Evolutionary conservation across 2,329 filamentous ascomycete genomes (phyloP).

Genomic region (Pseudogymnoascus sp.): DNA sequence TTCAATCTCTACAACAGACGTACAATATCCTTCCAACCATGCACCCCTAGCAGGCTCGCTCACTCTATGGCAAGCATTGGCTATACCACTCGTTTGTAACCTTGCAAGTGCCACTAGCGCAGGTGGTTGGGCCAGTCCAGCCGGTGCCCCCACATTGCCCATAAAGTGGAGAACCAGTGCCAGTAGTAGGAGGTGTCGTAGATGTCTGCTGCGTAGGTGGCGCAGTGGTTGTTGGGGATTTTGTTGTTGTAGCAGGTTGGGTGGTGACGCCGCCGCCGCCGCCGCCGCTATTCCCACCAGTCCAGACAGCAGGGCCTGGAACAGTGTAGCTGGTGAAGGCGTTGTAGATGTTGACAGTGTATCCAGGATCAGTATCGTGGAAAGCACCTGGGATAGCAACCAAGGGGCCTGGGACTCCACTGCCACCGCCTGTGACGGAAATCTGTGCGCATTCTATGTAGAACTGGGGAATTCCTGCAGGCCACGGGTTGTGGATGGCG

Average conservation of each 20-base stretch:
- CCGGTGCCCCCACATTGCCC: constrained; percentile 20
- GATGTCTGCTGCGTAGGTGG: neutral
- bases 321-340: constrained; percentile 26
- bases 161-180: constrained; percentile 12
- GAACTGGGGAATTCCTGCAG: constrained; percentile 22
- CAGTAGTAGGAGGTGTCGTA: neutral
- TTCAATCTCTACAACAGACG: neutral
- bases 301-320: constrained; percentile 24
- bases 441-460: constrained; percentile 28
- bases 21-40: neutral
- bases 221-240: neutral
- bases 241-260: neutral
- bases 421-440: constrained; percentile 24
- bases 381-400: constrained; percentile 26
- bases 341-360: constrained; percentile 24
- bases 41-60: neutral
- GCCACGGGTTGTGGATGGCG: constrained; percentile 26
- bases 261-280: constrained; percentile 5
- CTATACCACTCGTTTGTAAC: constrained; percentile 18
- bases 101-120: constrained; percentile 18
- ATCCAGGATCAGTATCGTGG: constrained; percentile 17
- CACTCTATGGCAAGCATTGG: constrained; percentile 9
- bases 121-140: constrained; percentile 18
- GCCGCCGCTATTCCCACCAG: constrained; percentile 15
- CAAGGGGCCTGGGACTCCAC: constrained; percentile 22